Conservation (phyloP, 441 rosid genomes). For the Mallotus repandus region DNA sequence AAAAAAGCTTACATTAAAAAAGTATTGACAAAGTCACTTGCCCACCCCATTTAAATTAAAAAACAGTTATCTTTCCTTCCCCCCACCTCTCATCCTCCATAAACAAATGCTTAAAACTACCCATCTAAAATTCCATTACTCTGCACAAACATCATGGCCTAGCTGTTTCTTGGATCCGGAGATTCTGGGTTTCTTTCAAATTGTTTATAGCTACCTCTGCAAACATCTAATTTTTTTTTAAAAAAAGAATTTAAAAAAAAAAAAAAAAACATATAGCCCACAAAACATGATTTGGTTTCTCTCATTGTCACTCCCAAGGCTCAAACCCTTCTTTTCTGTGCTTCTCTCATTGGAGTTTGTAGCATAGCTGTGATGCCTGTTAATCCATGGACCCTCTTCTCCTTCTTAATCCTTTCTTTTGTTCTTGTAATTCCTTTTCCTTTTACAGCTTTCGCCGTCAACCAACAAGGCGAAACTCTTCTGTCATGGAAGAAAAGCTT, state of each 20-base stretch:
- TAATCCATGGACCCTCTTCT: constrained; percentile 40
- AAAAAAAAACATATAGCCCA: constrained; percentile 29
- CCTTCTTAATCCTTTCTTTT: constrained; percentile 30
- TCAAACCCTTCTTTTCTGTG: constrained; percentile 33
- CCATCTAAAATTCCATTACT: constrained; percentile 44
- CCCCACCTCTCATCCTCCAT: constrained; percentile 24
- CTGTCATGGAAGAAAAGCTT: constrained; percentile 57
- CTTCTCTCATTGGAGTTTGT: constrained; percentile 43
- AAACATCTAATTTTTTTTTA: not conserved
- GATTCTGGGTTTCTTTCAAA: constrained; percentile 56
- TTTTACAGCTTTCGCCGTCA: constrained; percentile 31
- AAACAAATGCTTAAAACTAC: constrained; percentile 35
- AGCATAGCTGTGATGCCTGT: constrained; percentile 60
- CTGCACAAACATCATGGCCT: constrained; percentile 58
- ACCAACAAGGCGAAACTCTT: constrained; percentile 57
- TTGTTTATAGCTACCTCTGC: constrained; percentile 25
- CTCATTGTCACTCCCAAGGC: constrained; percentile 41
- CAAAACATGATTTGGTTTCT: constrained; percentile 53
- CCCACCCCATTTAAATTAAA: constrained; percentile 31
- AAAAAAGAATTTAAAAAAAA: constrained; percentile 4
- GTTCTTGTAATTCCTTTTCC: constrained; percentile 22
- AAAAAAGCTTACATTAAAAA: constrained; percentile 18
- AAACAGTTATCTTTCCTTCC: constrained; percentile 27
- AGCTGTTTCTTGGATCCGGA: constrained; percentile 88
- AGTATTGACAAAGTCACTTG: constrained; percentile 22